Evolutionary conservation across 306 rosid genomes (phyloP), one percentile per base, ranked within the genome.

Genomic region (Gastrolobium villosum): DNA sequence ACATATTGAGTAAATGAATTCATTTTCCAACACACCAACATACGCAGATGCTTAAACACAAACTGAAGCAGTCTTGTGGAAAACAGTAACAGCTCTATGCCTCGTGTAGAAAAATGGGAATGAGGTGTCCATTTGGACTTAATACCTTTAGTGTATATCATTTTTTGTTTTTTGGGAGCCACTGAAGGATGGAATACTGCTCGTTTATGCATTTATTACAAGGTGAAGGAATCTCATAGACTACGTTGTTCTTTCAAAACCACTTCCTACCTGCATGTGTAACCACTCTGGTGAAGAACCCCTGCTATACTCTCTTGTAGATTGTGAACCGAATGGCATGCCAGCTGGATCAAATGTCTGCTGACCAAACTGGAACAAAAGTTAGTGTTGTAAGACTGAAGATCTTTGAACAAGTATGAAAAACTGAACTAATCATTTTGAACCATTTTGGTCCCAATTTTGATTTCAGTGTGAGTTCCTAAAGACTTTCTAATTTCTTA

Each of bases 231-330:
- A 37, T 80, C 65, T 83, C 74, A 60, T 57, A 41, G 82, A 50
- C 84, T 90, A 94, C 48, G 94, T 63, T 68, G 94, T 79, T 88
- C 96, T 86, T 79, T 89, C 96, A 30, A 94, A 94, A 65, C 90
- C 86, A 3, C 97, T 92, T 62, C 98, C 97, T 37, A 94, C 77
- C 89, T 94, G 98, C 98, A 94, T 94, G 65, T 94, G 98, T 83
- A 94, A 80, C 98, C 97, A 94, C 50, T 94, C 94, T 0, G 98
- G 98, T 3, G 98, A 89, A 46, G 94, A 84, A 30, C 97, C 94
- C 7, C 93, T 88, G 83, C 88, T 89, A 59, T 84, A 86, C 31
- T 90, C 96, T 86, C 94, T 85, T 13, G 89, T 52, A 1, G 91
- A 85, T 79, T 89, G 98, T 28, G 97, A 79, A 35, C 86, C 87